Evolutionary conservation across 2,329 filamentous ascomycete genomes (phyloP), one percentile per base, ranked within the genome.

Genomic region (Coniochaeta prunicola): DNA sequence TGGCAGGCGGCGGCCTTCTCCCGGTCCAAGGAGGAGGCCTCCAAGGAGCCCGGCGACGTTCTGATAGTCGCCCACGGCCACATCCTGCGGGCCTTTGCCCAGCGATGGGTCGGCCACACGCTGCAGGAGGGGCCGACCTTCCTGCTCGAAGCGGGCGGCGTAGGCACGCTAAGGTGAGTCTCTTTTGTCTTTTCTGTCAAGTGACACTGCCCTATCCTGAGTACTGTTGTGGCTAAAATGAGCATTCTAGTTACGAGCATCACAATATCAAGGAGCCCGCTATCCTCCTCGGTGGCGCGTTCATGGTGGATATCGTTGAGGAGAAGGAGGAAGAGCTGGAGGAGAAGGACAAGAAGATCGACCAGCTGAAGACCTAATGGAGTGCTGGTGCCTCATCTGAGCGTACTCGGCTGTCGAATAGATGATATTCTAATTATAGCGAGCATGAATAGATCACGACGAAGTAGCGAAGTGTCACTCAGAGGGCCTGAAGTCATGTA

Each of bases 51-150:
- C 21, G 76, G 83, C 17, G 90, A 93, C 71, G 84, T 93, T 19
- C 72, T 93, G 26, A 79, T 96, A 55, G 91, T 97, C 6, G 92
- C 91, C 24, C 92, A 97, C 70, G 92, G 92, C 0, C 92, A 96
- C 74, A 93, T 96, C 59, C 76, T 97, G 57, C 81, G 92, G 17
- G 90, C 91, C 0, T 91, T 97, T 71, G 92, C 92, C 7, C 90
- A 93, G 78, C 81, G 92, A 33, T 97, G 92, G 92, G 82, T 87
- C 0, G 84, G 85, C 0, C 89, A 89, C 75, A 79, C 83, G 13
- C 77, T 97, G 60, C 82, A 84, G 58, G 87, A 91, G 56, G 91
- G 89, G 8, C 89, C 91, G 40, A 83, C 86, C 6, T 85, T 97
- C 70, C 78, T 96, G 61, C 76, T 97, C n/a, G 92, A 97, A 71